phyloP scores from a whole-genome alignment of 2,329 filamentous ascomycete genomes.

The Hypomyces perniciosus region DNA sequence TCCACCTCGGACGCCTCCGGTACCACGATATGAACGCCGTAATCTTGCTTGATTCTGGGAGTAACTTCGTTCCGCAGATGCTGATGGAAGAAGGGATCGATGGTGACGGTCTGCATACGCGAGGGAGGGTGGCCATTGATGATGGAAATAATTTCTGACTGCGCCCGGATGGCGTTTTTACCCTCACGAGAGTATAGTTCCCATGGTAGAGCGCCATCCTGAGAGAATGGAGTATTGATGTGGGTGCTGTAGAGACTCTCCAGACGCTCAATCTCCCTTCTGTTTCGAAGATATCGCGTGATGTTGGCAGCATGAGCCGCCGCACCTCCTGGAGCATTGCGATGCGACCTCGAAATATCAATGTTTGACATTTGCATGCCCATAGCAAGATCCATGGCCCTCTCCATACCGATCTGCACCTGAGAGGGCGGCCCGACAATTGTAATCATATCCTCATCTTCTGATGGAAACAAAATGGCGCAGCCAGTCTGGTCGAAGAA shows the following conservation, averaged over 20 bases:
- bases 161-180: conserved; percentile 73
- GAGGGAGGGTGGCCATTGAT: conserved; percentile 69
- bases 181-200: conserved; percentile 82
- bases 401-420: conserved; percentile 70
- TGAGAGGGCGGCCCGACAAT: conserved; percentile 73
- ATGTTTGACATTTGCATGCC: conserved; percentile 80
- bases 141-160: conserved; percentile 67
- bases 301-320: conserved; percentile 77
- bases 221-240: conserved; percentile 71
- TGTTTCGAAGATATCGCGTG: conserved; percentile 79
- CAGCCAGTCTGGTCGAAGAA: conserved; percentile 91
- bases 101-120: conserved; percentile 58
- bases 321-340: conserved; percentile 64
- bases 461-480: conserved; percentile 71
- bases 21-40: conserved; percentile 67
- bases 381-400: conserved; percentile 81
- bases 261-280: conserved; percentile 73
- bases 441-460: conserved; percentile 76
- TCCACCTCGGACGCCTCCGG: conserved; percentile 56
- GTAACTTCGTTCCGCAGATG: conserved; percentile 62
- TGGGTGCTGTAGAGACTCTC: conserved; percentile 77
- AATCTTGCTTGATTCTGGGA: conserved; percentile 58
- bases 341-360: conserved; percentile 75
- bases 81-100: conserved; percentile 75
- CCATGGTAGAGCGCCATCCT: conserved; percentile 70